Conservation (phyloP, 495 filamentous ascomycete genomes). For the Talaromyces adpressus region DNA sequence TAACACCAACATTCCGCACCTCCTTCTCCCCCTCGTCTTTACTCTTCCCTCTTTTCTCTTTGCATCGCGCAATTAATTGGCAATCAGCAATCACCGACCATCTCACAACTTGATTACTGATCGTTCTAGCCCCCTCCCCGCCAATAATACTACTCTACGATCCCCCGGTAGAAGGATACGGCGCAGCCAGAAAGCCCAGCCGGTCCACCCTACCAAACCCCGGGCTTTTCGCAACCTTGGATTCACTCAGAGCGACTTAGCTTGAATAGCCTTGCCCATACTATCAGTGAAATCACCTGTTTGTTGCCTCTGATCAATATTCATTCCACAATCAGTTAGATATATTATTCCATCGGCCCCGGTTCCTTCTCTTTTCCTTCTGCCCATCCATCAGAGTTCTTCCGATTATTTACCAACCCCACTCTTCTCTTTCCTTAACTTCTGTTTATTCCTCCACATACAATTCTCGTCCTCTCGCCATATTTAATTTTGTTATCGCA, state of each 20-base stretch:
- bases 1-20: not conserved
- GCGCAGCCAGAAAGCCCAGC: conserved; percentile 1
- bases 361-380: not conserved
- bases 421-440: not conserved
- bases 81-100: not conserved
- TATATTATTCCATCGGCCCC: not conserved
- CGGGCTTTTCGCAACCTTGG: not conserved
- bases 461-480: not conserved
- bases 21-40: not conserved
- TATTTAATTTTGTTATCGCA: not conserved
- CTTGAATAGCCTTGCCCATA: not conserved
- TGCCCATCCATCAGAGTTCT: not conserved
- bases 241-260: not conserved
- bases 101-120: not conserved
- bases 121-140: not conserved
- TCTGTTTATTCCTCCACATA: not conserved
- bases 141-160: not conserved
- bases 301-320: not conserved
- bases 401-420: not conserved
- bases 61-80: not conserved
- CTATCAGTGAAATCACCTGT: not conserved
- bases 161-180: not conserved
- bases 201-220: conserved; percentile 4
- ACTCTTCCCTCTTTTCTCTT: not conserved
- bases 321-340: not conserved